These are phyloP conservation scores for Phytophthora pseudosyringae DNA, from an alignment of 352 stramenopile genomes.

Conservation along the genomic window DNA sequence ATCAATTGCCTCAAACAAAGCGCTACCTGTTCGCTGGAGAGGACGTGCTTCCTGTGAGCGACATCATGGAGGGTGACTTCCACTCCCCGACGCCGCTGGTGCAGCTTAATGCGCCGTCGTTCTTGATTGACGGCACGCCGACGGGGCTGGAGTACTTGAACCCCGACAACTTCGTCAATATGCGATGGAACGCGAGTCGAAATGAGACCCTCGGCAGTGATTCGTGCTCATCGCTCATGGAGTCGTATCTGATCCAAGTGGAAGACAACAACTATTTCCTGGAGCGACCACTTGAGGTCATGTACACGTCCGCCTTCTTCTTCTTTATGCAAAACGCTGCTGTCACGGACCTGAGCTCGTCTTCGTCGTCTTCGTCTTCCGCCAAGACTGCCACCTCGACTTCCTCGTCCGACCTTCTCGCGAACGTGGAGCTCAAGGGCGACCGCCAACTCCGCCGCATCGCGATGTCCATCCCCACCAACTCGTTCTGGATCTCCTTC, in stretches of 20 bases:
- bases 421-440: slow-evolving; percentile 43
- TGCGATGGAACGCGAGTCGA: slow-evolving; percentile 27
- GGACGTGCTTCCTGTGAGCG: slow-evolving; percentile 32
- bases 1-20: slow-evolving; percentile 48
- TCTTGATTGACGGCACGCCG: slow-evolving; percentile 22
- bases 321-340: slow-evolving; percentile 47
- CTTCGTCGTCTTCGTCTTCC: slow-evolving; percentile 13
- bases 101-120: slow-evolving; percentile 43
- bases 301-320: slow-evolving; percentile 57
- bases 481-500: slow-evolving; percentile 45
- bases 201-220: slow-evolving; percentile 29
- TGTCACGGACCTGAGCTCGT: slow-evolving; percentile 38
- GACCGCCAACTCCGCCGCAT: slow-evolving; percentile 40
- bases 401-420: slow-evolving; percentile 23
- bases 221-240: slow-evolving; percentile 50
- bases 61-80: slow-evolving; percentile 40
- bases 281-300: slow-evolving; percentile 42
- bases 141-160: slow-evolving; percentile 41
- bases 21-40: slow-evolving; percentile 51
- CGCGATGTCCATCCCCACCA: slow-evolving; percentile 36
- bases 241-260: slow-evolving; percentile 54
- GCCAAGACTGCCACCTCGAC: slow-evolving; percentile 1
- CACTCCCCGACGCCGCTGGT: slow-evolving; percentile 51
- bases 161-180: slow-evolving; percentile 28
- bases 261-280: slow-evolving; percentile 49